Conservation (phyloP, 495 filamentous ascomycete species). For the Neurospora sp. region DNA sequence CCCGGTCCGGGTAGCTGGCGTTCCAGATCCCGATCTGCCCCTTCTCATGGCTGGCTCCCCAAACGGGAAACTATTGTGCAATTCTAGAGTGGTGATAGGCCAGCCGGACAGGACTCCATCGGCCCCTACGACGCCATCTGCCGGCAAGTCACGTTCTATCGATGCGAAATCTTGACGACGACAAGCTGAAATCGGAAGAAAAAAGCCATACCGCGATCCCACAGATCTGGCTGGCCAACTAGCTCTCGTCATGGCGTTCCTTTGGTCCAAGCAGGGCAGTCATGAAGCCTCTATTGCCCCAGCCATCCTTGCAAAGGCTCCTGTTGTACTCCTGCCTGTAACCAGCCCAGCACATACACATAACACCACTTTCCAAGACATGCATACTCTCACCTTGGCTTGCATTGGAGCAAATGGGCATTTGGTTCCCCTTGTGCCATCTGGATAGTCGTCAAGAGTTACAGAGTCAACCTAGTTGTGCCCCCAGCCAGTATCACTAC, state of each 20-base stretch:
- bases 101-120: neutral
- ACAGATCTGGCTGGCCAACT: neutral
- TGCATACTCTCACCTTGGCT: neutral
- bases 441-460: neutral
- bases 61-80: neutral
- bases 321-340: neutral
- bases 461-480: neutral
- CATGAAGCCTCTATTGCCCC: neutral
- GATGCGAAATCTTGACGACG: neutral
- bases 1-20: slow-evolving; percentile 20
- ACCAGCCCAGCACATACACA: neutral
- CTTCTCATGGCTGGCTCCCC: neutral
- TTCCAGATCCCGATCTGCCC: slow-evolving; percentile 2
- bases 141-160: neutral
- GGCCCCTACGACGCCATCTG: neutral
- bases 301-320: neutral
- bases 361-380: neutral
- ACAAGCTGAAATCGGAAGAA: neutral
- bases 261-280: neutral
- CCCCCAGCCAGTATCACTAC: neutral
- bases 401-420: neutral
- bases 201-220: neutral
- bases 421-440: neutral
- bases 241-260: neutral
- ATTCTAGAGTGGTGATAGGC: neutral